Percentiles rank a stretch among this genome's conserved stretches.
Conservation (phyloP, 257 asterid genomes). For the Fraxinus anomala region DNA sequence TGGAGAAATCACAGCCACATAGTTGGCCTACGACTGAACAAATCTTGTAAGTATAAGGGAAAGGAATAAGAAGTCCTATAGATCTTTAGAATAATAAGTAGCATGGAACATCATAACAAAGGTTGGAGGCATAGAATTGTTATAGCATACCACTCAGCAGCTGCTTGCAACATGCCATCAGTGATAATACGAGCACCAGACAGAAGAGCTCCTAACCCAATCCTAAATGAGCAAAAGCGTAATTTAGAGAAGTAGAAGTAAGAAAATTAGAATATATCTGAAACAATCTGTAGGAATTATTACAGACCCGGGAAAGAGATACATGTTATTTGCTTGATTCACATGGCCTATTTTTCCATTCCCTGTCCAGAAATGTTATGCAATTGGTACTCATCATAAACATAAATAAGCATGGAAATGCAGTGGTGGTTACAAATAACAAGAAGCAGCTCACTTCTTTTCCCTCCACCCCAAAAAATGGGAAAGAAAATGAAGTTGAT, state of each 20-base stretch:
- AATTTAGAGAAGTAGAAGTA: conserved; percentile 20
- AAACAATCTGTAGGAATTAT: conserved; percentile 20
- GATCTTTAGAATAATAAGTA: not conserved
- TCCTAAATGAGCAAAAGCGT: conserved; percentile 45
- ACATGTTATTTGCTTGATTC: conserved; percentile 99
- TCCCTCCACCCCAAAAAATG: conserved; percentile 2
- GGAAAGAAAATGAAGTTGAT: conserved; percentile 3
- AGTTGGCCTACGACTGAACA: not conserved
- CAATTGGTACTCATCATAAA: conserved; percentile 21
- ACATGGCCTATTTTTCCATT: conserved; percentile 82
- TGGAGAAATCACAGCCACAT: not conserved
- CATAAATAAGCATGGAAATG: not conserved
- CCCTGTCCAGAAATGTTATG: conserved; percentile 51
- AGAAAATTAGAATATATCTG: not conserved
- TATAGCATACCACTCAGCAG: conserved; percentile 76
- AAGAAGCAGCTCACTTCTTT: not conserved
- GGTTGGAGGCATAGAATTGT: conserved; percentile 4
- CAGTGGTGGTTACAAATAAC: not conserved
- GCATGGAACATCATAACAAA: not conserved
- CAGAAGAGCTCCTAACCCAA: conserved; percentile 96
- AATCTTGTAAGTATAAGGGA: not conserved
- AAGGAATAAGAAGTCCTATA: not conserved
- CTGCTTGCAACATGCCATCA: conserved; percentile 93
- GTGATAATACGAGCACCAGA: conserved; percentile 88
- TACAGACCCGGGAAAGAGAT: conserved; percentile 96